Conservation (phyloP, 1,284 basidiomycete species). For the Naganishia albida region DNA sequence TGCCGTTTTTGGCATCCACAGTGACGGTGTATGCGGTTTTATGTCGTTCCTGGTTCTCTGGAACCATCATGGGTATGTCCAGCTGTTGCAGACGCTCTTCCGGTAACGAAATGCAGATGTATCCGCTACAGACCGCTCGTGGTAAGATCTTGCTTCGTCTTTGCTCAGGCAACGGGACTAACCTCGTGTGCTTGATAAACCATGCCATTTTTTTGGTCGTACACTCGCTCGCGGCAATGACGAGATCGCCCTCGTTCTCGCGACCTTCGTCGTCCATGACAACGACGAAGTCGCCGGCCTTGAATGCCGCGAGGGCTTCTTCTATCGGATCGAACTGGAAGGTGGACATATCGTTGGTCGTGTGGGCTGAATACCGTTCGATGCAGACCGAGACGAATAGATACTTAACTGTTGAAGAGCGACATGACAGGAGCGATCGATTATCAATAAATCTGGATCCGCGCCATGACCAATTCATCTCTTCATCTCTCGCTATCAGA, state of each 20-base stretch:
- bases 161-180: constrained; percentile 42
- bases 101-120: constrained; percentile 87
- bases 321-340: constrained; percentile 69
- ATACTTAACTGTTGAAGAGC: neutral
- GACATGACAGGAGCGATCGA: no score
- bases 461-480: neutral
- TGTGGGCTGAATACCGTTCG: neutral
- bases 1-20: constrained; percentile 84
- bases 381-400: neutral
- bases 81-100: constrained; percentile 73
- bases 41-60: constrained; percentile 85
- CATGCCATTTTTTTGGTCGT: constrained; percentile 98
- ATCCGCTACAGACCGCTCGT: constrained; percentile 66
- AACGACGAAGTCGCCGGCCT: constrained; percentile 81
- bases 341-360: constrained; percentile 15
- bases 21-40: constrained; percentile 97
- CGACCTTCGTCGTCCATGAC: constrained; percentile 93
- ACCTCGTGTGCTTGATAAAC: constrained; percentile 97
- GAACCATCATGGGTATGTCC: constrained; percentile 91
- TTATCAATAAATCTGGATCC: no score
- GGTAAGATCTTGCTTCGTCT: neutral
- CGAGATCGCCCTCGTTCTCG: constrained; percentile 93
- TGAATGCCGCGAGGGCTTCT: constrained; percentile 76
- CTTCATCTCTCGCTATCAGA: no score
- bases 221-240: constrained; percentile 75